Base-by-base conservation (phyloP, 78 protist species). In the Dictyostelium brefeldianum region DNA sequence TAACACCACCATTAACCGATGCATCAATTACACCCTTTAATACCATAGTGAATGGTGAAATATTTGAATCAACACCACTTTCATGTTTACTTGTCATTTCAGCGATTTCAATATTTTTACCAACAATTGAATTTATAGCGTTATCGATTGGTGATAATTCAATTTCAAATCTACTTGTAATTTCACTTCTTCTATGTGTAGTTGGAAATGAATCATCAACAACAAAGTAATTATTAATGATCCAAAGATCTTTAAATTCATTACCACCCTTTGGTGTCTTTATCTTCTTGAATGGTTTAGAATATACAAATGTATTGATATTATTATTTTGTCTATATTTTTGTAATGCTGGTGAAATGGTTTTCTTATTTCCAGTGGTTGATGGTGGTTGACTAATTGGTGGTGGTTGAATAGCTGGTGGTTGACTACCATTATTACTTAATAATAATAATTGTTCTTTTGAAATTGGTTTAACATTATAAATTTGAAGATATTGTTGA, bases 21-120 rank as follows among this genome's bases (percentile, higher is more conserved):
- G 97, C 97, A 78, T 96, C 97, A 53, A 96, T 92, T 1, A 96
- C 92, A 57, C 97, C 97, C 25, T 80, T 92, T 41, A 96, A 64
- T 25, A 80, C 89, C 97, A 96, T 93, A 3, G 94, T 82, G 56
- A 96, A 89, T 43, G 96, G 97, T 50, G 74, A 54, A 14, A 36
- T 56, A 41, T 71, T 80, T 25, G 83, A 31, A 5, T 74, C 90
- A 2, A 17, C 46, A 70, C 90, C 83, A 83, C 65, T 73, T 5
- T 67, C 83, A 25, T 81, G 70, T 65, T 80, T 79, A 36, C 10
- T 77, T 0, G 51, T n/a, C 93, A 78, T 83, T 80, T 89, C 82
- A 31, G 78, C 65, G 67, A 96, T 51, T 78, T 96, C 97, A 22
- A 17, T 43, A 62, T 92, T 96, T 89, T 96, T 96, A 41, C 62